These are phyloP conservation scores for Calonectria crousiana DNA, from an alignment of 2,329 filamentous ascomycete species.

Conservation along the genomic window DNA sequence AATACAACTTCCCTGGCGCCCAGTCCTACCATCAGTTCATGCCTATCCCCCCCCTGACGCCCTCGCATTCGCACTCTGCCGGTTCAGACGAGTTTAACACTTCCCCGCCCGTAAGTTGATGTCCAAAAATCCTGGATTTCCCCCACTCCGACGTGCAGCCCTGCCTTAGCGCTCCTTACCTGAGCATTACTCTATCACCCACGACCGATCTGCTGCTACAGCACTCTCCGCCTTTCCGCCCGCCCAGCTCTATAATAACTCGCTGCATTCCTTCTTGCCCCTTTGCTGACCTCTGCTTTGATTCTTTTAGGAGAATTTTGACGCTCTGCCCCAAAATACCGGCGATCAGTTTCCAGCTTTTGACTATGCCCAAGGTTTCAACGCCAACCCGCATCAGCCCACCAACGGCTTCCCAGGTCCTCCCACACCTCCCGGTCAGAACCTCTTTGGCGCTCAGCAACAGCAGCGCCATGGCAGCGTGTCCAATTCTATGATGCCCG, in stretches of 20 bases:
- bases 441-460: conserved; percentile 44
- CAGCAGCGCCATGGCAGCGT: conserved; percentile 42
- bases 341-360: conserved; percentile 63
- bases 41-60: conserved; percentile 65
- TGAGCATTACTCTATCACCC: conserved; percentile 50
- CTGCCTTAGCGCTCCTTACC: conserved; percentile 48
- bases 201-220: conserved; percentile 27
- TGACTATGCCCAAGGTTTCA: conserved; percentile 57
- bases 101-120: conserved; percentile 66
- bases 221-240: conserved; percentile 29
- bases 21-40: conserved; percentile 68
- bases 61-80: conserved; percentile 67
- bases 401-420: conserved; percentile 57
- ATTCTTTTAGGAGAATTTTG: conserved; percentile 62
- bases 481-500: conserved; percentile 34
- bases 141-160: conserved; percentile 41
- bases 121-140: conserved; percentile 40
- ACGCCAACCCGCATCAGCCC: conserved; percentile 48
- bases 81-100: conserved; percentile 67
- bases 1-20: conserved; percentile 61
- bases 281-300: conserved; percentile 15
- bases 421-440: conserved; percentile 64
- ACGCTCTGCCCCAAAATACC: conserved; percentile 54
- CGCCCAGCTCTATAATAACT: conserved; percentile 32
- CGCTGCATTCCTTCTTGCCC: conserved; percentile 22